Percentiles rank a stretch among this genome's conserved stretches.
Conservation (phyloP, 2,329 filamentous ascomycete genomes). For the Neopestalotiopsis clavispora region DNA sequence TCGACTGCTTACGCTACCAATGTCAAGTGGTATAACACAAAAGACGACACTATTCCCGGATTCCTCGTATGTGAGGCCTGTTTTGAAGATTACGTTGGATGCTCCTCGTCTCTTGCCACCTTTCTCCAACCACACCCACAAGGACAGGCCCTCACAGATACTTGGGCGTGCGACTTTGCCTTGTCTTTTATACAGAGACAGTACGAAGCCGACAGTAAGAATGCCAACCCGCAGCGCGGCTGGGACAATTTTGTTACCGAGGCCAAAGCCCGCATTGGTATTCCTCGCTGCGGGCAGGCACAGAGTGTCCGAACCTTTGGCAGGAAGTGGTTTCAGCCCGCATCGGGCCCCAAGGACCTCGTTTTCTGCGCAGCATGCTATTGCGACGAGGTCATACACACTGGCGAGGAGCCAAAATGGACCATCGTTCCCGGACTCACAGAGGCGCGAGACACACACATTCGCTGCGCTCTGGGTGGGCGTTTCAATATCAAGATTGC, state of each 20-base stretch:
- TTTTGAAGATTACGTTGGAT: conserved; percentile 27
- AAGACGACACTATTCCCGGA: conserved; percentile 21
- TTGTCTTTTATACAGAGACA: conserved; percentile 35
- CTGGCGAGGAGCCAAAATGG: conserved; percentile 34
- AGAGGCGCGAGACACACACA: conserved; percentile 12
- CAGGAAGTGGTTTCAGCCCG: conserved; percentile 39
- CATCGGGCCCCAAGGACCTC: conserved; percentile 27
- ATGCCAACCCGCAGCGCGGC: conserved; percentile 20
- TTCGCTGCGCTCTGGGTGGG: conserved; percentile 35
- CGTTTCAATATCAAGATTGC: conserved; percentile 36
- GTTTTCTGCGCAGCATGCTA: conserved; percentile 43
- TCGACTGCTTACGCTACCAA: conserved; percentile 2
- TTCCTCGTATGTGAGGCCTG: conserved; percentile 29
- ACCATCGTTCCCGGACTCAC: conserved; percentile 24
- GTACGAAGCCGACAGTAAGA: conserved; percentile 30
- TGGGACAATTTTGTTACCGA: conserved; percentile 40
- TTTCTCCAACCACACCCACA: background rate
- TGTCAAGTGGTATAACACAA: conserved; percentile 26
- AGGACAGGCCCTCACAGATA: background rate
- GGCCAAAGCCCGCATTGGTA: conserved; percentile 31
- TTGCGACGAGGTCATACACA: conserved; percentile 39
- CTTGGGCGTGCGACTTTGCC: conserved; percentile 39
- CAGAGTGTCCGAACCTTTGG: conserved; percentile 26
- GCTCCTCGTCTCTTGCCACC: conserved; percentile 16
- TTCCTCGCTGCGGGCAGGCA: conserved; percentile 33